Percentiles rank a stretch among this genome's conserved stretches.
Evolutionary conservation across 2,329 filamentous ascomycete species (phyloP).

Genomic region (Penicillium sp.): DNA sequence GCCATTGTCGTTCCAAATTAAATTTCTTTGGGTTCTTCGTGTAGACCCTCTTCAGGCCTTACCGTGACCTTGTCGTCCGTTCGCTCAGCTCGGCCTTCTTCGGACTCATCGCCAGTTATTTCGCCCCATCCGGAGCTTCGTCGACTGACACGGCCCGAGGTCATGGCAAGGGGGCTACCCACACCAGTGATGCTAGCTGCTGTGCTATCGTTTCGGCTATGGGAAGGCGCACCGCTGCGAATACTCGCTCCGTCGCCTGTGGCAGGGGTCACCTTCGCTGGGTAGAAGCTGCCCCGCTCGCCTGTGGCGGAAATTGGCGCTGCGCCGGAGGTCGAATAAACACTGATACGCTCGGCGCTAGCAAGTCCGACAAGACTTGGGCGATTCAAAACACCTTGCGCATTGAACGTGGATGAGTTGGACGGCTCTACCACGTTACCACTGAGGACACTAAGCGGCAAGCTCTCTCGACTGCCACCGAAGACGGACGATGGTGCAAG

Average conservation of each 20-base stretch:
- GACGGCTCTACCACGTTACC: constrained; percentile 49
- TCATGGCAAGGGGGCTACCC: constrained; percentile 58
- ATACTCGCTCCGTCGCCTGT: constrained; percentile 71
- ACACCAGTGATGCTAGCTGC: constrained; percentile 66
- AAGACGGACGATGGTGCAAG: constrained; percentile 63
- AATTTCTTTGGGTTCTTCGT: constrained; percentile 11
- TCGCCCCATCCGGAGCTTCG: constrained; percentile 47
- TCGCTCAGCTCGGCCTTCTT: constrained; percentile 28
- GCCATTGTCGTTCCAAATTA: constrained; percentile 3
- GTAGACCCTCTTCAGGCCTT: constrained; percentile 16
- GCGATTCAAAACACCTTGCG: constrained; percentile 42
- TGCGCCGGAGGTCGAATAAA: constrained; percentile 74
- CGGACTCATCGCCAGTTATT: constrained; percentile 39
- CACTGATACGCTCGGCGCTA: constrained; percentile 58
- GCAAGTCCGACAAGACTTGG: constrained; percentile 55
- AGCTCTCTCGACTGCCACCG: constrained; percentile 62
- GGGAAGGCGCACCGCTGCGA: constrained; percentile 72
- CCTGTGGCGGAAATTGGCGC: constrained; percentile 59
- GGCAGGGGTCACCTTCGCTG: constrained; percentile 51
- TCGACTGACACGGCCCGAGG: constrained; percentile 40
- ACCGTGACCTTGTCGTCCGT: constrained; percentile 36
- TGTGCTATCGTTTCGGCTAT: constrained; percentile 78
- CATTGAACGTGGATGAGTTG: constrained; percentile 42
- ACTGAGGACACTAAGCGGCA: constrained; percentile 62
- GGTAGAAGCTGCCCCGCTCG: constrained; percentile 80